phyloP scores from a whole-genome alignment of 2,329 filamentous ascomycete genomes.

The Colletotrichum sp. region DNA sequence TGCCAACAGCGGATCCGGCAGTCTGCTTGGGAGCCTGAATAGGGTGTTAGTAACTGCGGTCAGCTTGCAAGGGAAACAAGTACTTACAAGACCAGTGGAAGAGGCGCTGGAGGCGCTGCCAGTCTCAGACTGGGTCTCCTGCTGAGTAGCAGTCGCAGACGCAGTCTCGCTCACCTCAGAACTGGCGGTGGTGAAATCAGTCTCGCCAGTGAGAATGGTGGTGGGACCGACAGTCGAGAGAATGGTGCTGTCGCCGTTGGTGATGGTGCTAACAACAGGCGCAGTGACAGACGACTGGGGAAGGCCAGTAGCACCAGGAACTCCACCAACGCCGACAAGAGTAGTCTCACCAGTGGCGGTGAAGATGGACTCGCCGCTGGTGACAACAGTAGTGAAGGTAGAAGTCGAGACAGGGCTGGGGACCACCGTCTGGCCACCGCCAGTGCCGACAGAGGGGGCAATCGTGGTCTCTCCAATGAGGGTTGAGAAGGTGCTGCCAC shows the following conservation, averaged over 20 bases:
- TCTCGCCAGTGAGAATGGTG: conserved; percentile 27
- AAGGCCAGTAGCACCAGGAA: conserved; percentile 3
- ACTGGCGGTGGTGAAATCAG: conserved; percentile 23
- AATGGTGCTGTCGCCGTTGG: conserved; percentile 1
- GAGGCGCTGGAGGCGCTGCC: conserved; percentile 8
- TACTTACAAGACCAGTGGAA: conserved; percentile 28
- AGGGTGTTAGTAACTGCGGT: background rate
- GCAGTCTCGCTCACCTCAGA: conserved; percentile 23
- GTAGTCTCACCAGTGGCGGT: conserved; percentile 31
- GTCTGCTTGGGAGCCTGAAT: conserved; percentile 34
- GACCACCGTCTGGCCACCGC: background rate
- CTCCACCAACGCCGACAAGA: conserved; percentile 26
- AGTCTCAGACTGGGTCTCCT: background rate
- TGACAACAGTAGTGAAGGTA: conserved; percentile 26
- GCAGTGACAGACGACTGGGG: conserved; percentile 6
- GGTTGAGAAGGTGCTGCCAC: conserved; percentile 43
- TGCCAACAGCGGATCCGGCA: conserved; percentile 46
- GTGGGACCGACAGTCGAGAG: conserved; percentile 24
- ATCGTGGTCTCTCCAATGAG: conserved; percentile 28
- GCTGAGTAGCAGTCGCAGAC: conserved; percentile 12
- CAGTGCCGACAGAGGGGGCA: background rate
- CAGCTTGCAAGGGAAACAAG: background rate
- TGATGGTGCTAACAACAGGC: conserved; percentile 20
- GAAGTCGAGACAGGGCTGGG: conserved; percentile 38
- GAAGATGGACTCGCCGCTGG: conserved; percentile 25